These are phyloP conservation scores for Musa troglodytarum DNA, from an alignment of 176 grass and related monocot genomes.

Conservation along the genomic window DNA sequence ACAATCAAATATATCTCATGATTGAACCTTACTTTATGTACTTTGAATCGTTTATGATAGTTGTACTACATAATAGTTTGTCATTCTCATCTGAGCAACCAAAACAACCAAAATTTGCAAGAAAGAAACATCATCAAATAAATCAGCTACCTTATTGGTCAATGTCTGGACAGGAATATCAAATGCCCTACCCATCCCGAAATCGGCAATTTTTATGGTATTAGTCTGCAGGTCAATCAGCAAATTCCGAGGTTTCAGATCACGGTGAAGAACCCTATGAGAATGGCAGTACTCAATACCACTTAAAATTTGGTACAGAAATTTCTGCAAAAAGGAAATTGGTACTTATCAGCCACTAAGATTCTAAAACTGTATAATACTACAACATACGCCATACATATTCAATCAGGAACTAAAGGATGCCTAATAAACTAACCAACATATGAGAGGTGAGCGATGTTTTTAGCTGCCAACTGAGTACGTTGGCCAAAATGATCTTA, in stretches of 20 bases:
- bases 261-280: constrained; percentile 73
- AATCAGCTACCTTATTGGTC: constrained; percentile 3
- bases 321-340: constrained; percentile 27
- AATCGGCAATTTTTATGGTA: constrained; percentile 1
- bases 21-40: background rate
- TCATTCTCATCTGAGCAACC: no score
- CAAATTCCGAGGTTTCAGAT: constrained; percentile 11
- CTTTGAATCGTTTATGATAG: background rate
- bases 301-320: constrained; percentile 74
- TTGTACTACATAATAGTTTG: background rate
- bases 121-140: background rate
- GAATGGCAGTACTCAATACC: constrained; percentile 90
- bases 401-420: no score
- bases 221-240: constrained; percentile 3
- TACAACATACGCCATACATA: background rate
- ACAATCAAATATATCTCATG: background rate
- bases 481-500: no score
- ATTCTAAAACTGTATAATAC: background rate
- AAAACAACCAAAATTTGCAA: background rate
- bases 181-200: constrained; percentile 2
- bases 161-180: constrained; percentile 1
- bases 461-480: no score
- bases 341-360: background rate
- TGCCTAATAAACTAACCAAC: background rate
- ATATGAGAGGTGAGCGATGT: background rate